phyloP scores from a whole-genome alignment of 2,329 filamentous ascomycete species.

The Claviceps fusiformis region DNA sequence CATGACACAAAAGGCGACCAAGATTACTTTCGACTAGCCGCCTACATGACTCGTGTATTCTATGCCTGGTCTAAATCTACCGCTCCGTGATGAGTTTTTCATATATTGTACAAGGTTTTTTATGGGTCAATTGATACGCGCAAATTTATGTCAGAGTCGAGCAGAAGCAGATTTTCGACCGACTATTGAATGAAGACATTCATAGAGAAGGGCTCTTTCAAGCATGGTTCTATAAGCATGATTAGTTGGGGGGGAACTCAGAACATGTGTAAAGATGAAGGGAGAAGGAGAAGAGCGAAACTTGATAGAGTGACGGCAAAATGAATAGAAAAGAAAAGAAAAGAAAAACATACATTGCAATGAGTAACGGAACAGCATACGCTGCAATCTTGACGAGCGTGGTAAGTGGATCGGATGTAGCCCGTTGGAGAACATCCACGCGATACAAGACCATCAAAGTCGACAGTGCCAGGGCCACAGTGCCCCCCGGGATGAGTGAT shows the following conservation, averaged over 20 bases:
- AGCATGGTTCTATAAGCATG: constrained; percentile 30
- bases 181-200: constrained; percentile 33
- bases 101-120: constrained; percentile 1
- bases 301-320: constrained; percentile 4
- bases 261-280: constrained; percentile 2
- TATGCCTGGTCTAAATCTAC: not conserved
- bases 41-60: not conserved
- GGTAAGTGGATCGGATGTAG: constrained; percentile 15
- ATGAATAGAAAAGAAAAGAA: not conserved
- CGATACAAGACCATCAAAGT: constrained; percentile 15
- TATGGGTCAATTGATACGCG: not conserved
- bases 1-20: constrained; percentile 70
- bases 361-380: constrained; percentile 36
- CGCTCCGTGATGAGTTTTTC: not conserved
- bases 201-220: constrained; percentile 39
- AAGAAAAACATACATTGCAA: constrained; percentile 44
- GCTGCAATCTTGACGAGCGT: constrained; percentile 33
- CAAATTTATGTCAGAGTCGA: constrained; percentile 12
- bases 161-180: constrained; percentile 18
- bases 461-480: constrained; percentile 15
- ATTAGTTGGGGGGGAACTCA: constrained; percentile 13
- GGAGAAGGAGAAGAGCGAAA: constrained; percentile 1
- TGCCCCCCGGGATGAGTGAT: constrained; percentile 16
- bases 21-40: constrained; percentile 74
- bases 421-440: constrained; percentile 12